Evolutionary conservation across 345 rosid genomes (phyloP).

Genomic region (Populus tremula): DNA sequence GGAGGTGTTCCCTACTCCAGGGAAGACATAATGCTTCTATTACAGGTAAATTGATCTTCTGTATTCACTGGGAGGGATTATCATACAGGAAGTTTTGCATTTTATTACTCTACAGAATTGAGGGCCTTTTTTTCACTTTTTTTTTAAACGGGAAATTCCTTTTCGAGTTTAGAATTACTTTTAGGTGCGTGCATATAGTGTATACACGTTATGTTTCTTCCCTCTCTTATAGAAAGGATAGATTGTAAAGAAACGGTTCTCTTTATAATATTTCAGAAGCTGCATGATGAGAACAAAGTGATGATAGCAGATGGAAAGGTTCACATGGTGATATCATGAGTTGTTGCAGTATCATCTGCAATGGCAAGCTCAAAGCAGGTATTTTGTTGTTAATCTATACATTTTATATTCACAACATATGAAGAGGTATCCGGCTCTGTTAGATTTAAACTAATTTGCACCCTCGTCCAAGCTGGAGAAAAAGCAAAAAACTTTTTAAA

Average conservation of each 20-base stretch:
- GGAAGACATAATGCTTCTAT: constrained; percentile 59
- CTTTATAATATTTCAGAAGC: constrained; percentile 52
- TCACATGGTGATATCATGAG: constrained; percentile 60
- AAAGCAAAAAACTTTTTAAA: too few relatives aligned
- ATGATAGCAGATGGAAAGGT: constrained; percentile 77
- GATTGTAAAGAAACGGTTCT: too few relatives aligned
- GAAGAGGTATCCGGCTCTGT: too few relatives aligned
- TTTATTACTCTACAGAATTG: background rate
- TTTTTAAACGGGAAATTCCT: too few relatives aligned
- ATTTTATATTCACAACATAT: too few relatives aligned
- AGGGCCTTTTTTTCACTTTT: background rate
- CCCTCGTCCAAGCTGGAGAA: too few relatives aligned
- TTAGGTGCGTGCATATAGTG: background rate
- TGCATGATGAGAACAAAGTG: constrained; percentile 87
- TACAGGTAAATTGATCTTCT: constrained; percentile 51
- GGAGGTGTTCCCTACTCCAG: constrained; percentile 54
- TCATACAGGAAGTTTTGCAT: background rate
- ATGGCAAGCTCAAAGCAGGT: constrained; percentile 12
- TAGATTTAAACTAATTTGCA: too few relatives aligned
- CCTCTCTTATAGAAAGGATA: too few relatives aligned
- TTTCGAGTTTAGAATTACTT: background rate
- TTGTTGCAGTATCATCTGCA: constrained; percentile 4
- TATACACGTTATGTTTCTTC: background rate
- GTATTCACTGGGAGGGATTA: background rate
- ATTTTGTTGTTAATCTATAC: background rate